Evolutionary conservation across 352 stramenopile species (phyloP).

Genomic region (Thalassiosira livingstoniorum): DNA sequence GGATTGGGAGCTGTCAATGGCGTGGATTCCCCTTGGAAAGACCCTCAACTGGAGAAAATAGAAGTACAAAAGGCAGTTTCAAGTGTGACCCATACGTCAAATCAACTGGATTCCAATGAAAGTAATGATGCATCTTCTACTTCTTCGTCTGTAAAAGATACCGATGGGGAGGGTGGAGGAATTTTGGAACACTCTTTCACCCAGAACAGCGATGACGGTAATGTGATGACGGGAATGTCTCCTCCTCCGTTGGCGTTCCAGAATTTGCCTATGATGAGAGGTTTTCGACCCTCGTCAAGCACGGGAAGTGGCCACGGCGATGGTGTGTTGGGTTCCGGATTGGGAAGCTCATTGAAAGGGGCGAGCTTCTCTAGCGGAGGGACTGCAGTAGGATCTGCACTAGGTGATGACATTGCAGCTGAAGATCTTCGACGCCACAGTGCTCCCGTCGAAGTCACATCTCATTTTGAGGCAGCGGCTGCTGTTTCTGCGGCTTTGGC

Average conservation of each 20-base stretch:
- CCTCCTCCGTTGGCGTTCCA: conserved; percentile 55
- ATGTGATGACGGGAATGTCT: conserved; percentile 9
- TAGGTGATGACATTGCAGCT: no score
- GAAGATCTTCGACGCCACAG: no score
- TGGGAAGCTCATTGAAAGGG: no score
- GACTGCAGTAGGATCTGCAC: no score
- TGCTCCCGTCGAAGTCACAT: conserved; percentile 52
- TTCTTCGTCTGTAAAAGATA: not conserved
- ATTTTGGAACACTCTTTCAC: not conserved
- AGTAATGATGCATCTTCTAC: no score
- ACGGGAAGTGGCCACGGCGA: not conserved
- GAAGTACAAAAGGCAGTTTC: not conserved
- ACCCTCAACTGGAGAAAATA: not conserved
- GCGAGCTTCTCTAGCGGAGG: no score
- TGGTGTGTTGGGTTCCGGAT: conserved; percentile 9
- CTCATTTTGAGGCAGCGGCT: conserved; percentile 57
- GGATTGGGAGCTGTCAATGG: not conserved
- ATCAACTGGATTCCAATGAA: no score
- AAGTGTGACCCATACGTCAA: no score
- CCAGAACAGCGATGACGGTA: not conserved
- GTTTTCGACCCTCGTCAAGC: conserved; percentile 23
- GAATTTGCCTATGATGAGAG: conserved; percentile 62
- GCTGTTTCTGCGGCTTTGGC: conserved; percentile 58
- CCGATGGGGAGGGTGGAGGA: not conserved
- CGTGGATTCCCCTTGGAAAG: not conserved